Base-by-base conservation (phyloP, 176 grass and related monocot genomes). In the Triticum turgidum region DNA sequence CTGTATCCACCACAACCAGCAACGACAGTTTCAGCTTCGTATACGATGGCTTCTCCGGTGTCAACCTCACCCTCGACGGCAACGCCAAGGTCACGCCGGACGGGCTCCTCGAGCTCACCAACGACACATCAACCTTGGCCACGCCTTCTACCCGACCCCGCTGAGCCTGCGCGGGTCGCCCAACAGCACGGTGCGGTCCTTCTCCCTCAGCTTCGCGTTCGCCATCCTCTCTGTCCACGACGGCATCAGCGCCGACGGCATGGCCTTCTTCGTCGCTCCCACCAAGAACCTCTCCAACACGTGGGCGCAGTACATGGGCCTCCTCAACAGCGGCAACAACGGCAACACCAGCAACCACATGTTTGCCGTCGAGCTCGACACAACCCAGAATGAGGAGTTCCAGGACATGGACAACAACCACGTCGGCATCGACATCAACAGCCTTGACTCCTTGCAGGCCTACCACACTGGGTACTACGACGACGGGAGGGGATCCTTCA, bases 261-360 rank as follows among this genome's bases (percentile, higher is more conserved):
- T 92, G 76, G 91, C 87, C 76, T 89, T 91, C 78, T 75, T 92
- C 9, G 52, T 92, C 35, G 34, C 76, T 7, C 87, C 77, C 11
- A 81, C 63, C 17, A 87, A 76, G n/a, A 63, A 92, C 54, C 77
- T 92, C 56, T 89, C 87, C 25, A 54, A 68, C 35, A 83, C 87
- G 25, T 65, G 72, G 76, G 62, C 72, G 11, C 70, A 92, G 39
- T 90, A 84, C 72, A 29, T 87, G 25, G 91, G 91, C 32, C 77
- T 92, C 32, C 79, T 89, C 15, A 85, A 87, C 17, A 61, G 15
- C 6, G 81, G 80, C 4, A 83, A 88, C 11, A 70, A 87, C 1
- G 86, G 86, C 59, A 87, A 82, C 73, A 11, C 8, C 5, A 88
- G 73, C 80, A 83, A 88, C 65, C 87, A 71, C 80, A 88, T 88